Conservation (phyloP, 2,329 filamentous ascomycete genomes). For the Teratosphaeria destructans region DNA sequence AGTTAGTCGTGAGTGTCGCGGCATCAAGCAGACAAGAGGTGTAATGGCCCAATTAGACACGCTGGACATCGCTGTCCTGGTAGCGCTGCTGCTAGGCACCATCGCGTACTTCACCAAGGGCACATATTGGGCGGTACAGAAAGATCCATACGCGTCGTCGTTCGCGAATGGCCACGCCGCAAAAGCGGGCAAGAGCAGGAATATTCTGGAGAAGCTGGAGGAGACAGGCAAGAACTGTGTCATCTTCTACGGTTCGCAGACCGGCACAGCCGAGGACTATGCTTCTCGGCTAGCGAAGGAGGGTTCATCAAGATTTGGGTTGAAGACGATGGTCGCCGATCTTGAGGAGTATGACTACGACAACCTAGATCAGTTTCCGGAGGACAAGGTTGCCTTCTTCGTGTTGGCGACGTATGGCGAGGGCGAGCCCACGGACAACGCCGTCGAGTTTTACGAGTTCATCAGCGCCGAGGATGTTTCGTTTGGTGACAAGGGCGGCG, state of each 20-base stretch:
- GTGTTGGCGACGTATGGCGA: slow-evolving; percentile 96
- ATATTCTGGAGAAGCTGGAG: slow-evolving; percentile 92
- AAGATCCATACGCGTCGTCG: slow-evolving; percentile 76
- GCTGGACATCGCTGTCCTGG: slow-evolving; percentile 85
- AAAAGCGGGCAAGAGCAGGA: slow-evolving; percentile 76
- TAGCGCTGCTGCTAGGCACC: slow-evolving; percentile 72
- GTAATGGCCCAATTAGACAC: slow-evolving; percentile 94
- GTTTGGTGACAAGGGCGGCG: slow-evolving; percentile 59
- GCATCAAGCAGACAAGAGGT: background rate
- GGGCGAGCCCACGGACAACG: slow-evolving; percentile 96
- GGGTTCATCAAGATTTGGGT: slow-evolving; percentile 86
- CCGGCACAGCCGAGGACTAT: slow-evolving; percentile 96
- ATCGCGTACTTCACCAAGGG: slow-evolving; percentile 97
- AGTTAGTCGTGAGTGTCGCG: background rate
- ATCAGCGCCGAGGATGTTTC: slow-evolving; percentile 68
- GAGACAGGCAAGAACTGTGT: slow-evolving; percentile 94
- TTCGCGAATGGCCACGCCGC: slow-evolving; percentile 55
- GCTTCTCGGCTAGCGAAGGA: slow-evolving; percentile 94
- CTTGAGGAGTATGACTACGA: slow-evolving; percentile 97
- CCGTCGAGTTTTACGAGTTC: slow-evolving; percentile 98
- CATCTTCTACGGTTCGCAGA: slow-evolving; percentile 97
- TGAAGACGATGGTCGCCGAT: slow-evolving; percentile 97
- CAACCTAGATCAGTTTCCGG: slow-evolving; percentile 77
- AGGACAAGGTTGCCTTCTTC: slow-evolving; percentile 89
- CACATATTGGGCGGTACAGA: slow-evolving; percentile 78